Percentiles rank a stretch among this genome's conserved stretches.
phyloP scores from a whole-genome alignment of 441 rosid species.

The Euphorbia schlechtendalii region DNA sequence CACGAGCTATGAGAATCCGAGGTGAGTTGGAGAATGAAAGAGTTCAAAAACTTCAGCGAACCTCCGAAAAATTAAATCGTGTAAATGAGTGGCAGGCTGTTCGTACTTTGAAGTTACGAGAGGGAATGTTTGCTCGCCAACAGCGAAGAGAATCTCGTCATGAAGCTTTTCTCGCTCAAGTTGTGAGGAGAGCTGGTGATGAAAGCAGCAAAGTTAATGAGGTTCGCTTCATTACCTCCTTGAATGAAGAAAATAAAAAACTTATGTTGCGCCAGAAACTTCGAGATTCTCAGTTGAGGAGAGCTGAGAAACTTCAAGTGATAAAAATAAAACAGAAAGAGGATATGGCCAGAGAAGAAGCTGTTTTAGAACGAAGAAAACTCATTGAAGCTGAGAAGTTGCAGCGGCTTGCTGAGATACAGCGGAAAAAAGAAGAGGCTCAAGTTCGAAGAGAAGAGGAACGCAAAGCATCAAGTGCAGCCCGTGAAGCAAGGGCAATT shows the following conservation, averaged over 20 bases:
- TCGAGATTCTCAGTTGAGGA: conserved; percentile 70
- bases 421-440: conserved; percentile 79
- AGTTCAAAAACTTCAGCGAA: conserved; percentile 75
- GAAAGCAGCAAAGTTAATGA: conserved; percentile 85
- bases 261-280: conserved; percentile 72
- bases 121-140: conserved; percentile 79
- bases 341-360: conserved; percentile 83
- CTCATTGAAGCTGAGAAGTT: conserved; percentile 80
- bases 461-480: conserved; percentile 78
- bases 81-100: conserved; percentile 86
- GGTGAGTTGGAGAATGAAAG: conserved; percentile 73
- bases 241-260: conserved; percentile 81
- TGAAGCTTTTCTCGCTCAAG: conserved; percentile 80
- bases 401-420: conserved; percentile 77
- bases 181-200: conserved; percentile 83
- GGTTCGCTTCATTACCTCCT: conserved; percentile 79
- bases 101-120: conserved; percentile 62
- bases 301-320: conserved; percentile 73
- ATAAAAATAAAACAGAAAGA: conserved; percentile 67
- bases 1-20: conserved; percentile 71
- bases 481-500: conserved; percentile 69
- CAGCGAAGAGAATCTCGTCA: conserved; percentile 71
- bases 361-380: conserved; percentile 66
- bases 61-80: conserved; percentile 67
- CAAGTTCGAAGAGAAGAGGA: conserved; percentile 85